Evolutionary conservation across 2,329 filamentous ascomycete species (phyloP), one percentile per base, ranked within the genome.

Genomic region (Exophiala sideris): DNA sequence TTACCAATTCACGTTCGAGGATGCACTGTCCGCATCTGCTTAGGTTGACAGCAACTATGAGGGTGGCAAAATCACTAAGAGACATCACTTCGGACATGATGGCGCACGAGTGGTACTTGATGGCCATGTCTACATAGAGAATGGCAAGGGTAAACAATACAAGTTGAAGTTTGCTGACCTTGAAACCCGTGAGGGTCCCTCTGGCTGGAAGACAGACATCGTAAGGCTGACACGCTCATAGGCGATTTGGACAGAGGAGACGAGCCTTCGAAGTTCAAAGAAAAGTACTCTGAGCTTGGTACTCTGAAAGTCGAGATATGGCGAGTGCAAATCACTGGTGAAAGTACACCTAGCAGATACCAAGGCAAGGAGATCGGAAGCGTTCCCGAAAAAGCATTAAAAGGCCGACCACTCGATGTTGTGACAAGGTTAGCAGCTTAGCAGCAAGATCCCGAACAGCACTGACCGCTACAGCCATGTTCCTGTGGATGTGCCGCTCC

Each of bases 311-410:
- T 58, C n/a, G 42, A 52, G 29, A 12, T 58, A 11, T 52, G 46
- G 35, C 54, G 3, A 52, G 61, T 29, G n/a, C 2, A 42, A 46
- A 16, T 48, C n/a, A 39, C 7, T 5, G 33, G 33, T 2, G 10
- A 18, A 32, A 3, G 3, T 18, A 6, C 3, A 45, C 18, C 29
- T 33, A 21, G 18, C 8, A 11, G 8, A 11, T 40, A 39, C 34
- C 32, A 45, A 1, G 6, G n/a, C 3, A 14, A 38, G 3, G 52
- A 56, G 4, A 63, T 53, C 2, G 54, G 57, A 11, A 48, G 44
- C 5, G 39, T 65, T n/a, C 58, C 61, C 2, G 62, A 65, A 40
- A 64, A 66, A 39, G 49, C 59, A 2, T 41, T 67, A 24, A 64
- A 66, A 41, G 61, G 60, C 1, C 44, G 45, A 49, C 57, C 59